Conservation (phyloP, 2,329 filamentous ascomycete species). For the Hortaea werneckii region DNA sequence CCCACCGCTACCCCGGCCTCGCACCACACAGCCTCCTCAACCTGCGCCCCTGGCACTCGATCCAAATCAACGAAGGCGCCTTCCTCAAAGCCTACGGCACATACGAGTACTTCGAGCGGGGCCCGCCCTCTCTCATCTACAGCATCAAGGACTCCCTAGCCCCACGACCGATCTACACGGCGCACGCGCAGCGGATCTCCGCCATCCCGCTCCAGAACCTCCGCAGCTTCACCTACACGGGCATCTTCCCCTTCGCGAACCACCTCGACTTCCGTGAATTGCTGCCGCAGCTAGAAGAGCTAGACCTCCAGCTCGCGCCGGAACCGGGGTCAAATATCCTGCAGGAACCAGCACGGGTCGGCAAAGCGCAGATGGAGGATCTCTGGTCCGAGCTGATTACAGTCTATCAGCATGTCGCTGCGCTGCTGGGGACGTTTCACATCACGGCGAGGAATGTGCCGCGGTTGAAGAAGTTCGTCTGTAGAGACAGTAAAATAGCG, state of each 20-base stretch:
- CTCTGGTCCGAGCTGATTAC: conserved; percentile 26
- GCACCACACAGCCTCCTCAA: conserved; percentile 39
- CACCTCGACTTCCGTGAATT: conserved; percentile 17
- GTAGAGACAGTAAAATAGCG: conserved; percentile 13
- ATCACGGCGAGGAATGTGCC: conserved; percentile 3
- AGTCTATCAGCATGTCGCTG: conserved; percentile 12
- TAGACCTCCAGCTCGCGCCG: conserved; percentile 35
- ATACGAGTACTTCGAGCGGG: conserved; percentile 60
- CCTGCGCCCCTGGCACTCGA: conserved; percentile 52
- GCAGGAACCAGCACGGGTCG: conserved; percentile 27
- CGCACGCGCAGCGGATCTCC: conserved; percentile 2
- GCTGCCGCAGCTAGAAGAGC: conserved; percentile 14
- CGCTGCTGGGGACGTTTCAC: conserved; percentile 4
- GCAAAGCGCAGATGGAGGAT: conserved; percentile 33
- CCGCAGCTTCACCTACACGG: conserved; percentile 21
- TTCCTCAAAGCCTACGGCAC: conserved; percentile 60
- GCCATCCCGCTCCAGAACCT: conserved; percentile 1
- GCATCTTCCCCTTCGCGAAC: conserved; percentile 23
- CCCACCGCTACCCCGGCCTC: conserved; percentile 10
- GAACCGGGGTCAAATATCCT: conserved; percentile 30
- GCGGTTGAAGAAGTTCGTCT: conserved; percentile 16
- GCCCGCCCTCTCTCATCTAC: conserved; percentile 32
- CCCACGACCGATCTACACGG: conserved; percentile 3
- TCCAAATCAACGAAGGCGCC: conserved; percentile 66
- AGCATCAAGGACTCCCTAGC: conserved; percentile 18